These are phyloP conservation scores for Pichia gijzeniarum DNA, from an alignment of 805 yeast genomes.

Conservation along the genomic window DNA sequence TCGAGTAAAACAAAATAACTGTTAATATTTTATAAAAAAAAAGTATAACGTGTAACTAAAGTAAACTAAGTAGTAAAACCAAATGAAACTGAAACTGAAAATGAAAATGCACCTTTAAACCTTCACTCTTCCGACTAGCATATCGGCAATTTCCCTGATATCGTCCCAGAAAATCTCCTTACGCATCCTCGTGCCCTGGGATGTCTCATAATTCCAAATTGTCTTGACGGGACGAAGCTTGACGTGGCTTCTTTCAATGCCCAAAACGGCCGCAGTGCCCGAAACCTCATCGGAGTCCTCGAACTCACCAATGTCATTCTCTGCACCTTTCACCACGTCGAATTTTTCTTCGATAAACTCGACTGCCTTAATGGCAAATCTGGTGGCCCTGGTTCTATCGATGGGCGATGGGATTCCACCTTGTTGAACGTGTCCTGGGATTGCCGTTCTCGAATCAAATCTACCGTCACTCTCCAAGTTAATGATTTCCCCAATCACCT, in stretches of 20 bases:
- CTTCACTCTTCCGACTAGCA: conserved; percentile 65
- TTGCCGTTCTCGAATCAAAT: conserved; percentile 73
- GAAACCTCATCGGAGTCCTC: conserved; percentile 24
- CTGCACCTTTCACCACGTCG: conserved; percentile 16
- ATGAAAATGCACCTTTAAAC: conserved; percentile 3
- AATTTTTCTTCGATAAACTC: conserved; percentile 52
- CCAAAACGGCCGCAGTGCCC: conserved; percentile 73
- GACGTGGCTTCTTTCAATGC: conserved; percentile 72
- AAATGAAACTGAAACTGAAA: neutral
- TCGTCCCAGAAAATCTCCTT: conserved; percentile 79
- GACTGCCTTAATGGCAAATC: conserved; percentile 64
- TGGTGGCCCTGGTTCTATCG: conserved; percentile 69
- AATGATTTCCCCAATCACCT: conserved; percentile 64
- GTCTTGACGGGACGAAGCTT: conserved; percentile 66
- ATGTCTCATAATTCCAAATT: conserved; percentile 84
- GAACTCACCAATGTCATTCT: conserved; percentile 28
- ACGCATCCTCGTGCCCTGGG: conserved; percentile 76
- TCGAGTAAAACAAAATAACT: neutral
- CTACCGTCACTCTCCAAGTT: conserved; percentile 55
- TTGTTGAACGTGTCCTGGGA: conserved; percentile 85
- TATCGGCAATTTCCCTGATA: conserved; percentile 73
- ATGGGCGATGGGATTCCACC: conserved; percentile 74
- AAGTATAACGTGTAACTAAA: too few species aligned
- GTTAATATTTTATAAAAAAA: neutral
- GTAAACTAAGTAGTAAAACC: too few species aligned